A percentile compares a stretch with the other conserved stretches of the same genome.
Evolutionary conservation across 768 basidiomycete genomes (phyloP).

Genomic region (Phaeotremella skinneri): DNA sequence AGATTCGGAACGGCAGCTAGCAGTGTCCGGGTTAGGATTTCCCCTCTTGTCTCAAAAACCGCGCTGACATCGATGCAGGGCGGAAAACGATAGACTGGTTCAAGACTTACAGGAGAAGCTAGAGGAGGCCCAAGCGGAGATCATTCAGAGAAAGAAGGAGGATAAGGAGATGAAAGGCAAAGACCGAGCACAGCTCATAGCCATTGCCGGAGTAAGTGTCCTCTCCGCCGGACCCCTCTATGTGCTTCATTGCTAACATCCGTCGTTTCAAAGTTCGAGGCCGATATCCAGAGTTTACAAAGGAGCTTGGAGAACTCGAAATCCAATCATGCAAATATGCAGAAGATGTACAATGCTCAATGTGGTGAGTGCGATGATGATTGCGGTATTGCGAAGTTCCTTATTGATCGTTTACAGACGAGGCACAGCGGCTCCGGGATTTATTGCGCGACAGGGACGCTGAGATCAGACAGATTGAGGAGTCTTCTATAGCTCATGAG

Average conservation of each 20-base stretch:
- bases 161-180: slow-evolving; percentile 88
- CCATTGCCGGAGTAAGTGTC: slow-evolving; percentile 37
- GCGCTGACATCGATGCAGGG: slow-evolving; percentile 23
- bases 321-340: slow-evolving; percentile 69
- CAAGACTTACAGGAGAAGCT: slow-evolving; percentile 73
- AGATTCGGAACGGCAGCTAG: slow-evolving; percentile 70
- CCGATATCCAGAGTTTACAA: slow-evolving; percentile 72
- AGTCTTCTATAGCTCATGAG: slow-evolving; percentile 61
- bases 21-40: slow-evolving; percentile 51
- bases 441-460: slow-evolving; percentile 73
- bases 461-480: slow-evolving; percentile 64
- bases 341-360: slow-evolving; percentile 87
- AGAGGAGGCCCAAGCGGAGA: slow-evolving; percentile 74
- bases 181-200: slow-evolving; percentile 59
- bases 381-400: neutral
- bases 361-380: slow-evolving; percentile 60
- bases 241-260: slow-evolving; percentile 66
- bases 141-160: slow-evolving; percentile 76
- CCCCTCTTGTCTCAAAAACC: neutral
- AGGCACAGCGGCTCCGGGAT: slow-evolving; percentile 74
- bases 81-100: slow-evolving; percentile 73
- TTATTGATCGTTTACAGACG: slow-evolving; percentile 55
- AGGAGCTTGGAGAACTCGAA: slow-evolving; percentile 72
- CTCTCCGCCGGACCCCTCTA: slow-evolving; percentile 59
- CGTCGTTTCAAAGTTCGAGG: slow-evolving; percentile 57